These are phyloP conservation scores for Picea sitchensis DNA, from an alignment of 75 land plant species.

Conservation along the genomic window DNA sequence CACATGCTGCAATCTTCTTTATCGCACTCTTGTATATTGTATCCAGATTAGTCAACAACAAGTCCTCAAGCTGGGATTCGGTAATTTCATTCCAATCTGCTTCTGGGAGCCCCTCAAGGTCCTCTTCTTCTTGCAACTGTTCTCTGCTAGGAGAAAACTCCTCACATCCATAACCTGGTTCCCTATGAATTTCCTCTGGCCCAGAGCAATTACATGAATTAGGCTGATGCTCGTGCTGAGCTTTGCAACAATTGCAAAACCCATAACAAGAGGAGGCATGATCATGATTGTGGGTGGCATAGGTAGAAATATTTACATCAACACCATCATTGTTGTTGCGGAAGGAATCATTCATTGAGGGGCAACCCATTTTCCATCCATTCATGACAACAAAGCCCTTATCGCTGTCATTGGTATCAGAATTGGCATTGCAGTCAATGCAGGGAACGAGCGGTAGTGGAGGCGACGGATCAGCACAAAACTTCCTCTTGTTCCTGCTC, in stretches of 20 bases:
- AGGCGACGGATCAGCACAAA: slow-evolving; percentile 47
- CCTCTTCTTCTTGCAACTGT: slow-evolving; percentile 29
- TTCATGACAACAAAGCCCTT: not conserved
- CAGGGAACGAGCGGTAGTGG: slow-evolving; percentile 18
- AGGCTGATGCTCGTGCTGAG: slow-evolving; percentile 18
- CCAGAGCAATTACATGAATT: slow-evolving; percentile 23
- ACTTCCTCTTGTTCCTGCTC: slow-evolving; percentile 78
- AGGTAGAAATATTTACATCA: not conserved
- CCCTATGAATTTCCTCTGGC: slow-evolving; percentile 4
- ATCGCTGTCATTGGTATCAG: not conserved
- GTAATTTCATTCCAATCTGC: slow-evolving; percentile 69
- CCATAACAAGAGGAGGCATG: not conserved
- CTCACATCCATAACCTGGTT: slow-evolving; percentile 18
- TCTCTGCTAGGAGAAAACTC: slow-evolving; percentile 13
- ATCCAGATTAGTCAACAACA: slow-evolving; percentile 63
- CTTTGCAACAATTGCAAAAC: slow-evolving; percentile 32
- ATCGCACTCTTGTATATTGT: slow-evolving; percentile 64
- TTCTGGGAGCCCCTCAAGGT: slow-evolving; percentile 42
- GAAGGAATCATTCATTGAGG: not conserved
- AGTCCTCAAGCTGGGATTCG: slow-evolving; percentile 69
- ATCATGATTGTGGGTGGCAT: no score
- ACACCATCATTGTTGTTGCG: not conserved
- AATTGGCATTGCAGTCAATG: slow-evolving; percentile 18
- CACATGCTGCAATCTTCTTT: slow-evolving; percentile 54
- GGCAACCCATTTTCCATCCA: slow-evolving; percentile 1